Base-by-base conservation (phyloP, 192 early-diverging fungal genomes). In the Entomortierella lignicola region DNA sequence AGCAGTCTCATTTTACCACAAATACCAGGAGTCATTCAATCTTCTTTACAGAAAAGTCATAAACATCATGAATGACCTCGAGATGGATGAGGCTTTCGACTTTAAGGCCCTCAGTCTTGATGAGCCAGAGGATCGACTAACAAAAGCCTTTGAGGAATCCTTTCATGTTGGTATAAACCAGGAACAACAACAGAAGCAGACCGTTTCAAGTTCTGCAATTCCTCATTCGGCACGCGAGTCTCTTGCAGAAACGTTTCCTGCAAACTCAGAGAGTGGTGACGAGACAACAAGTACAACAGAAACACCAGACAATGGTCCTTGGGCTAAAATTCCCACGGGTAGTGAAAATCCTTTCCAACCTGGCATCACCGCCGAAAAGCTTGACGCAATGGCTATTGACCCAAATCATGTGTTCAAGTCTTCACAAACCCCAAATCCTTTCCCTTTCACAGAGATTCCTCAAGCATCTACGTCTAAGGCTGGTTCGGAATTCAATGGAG, bases 401-500 rank as follows among this genome's bases (percentile, higher is more conserved):
- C 75, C 75, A 13, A 65, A 70, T 39, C 75, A 79, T 41, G 51
- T 79, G 21, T 79, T 79, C 63, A 79, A 70, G 48, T 70, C 67
- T n/a, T 47, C 60, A n/a, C 56, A 67, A 20, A 65, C 61, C 2
- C 50, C 72, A 23, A 23, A 20, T 23, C 66, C 66, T 4, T 66
- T 55, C 39, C 66, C 74, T 6, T 69, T 69, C 29, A 44, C 60
- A 13, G 54, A 58, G 17, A 43, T 55, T 11, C 61, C 60, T 29
- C 15, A 31, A 17, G n/a, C 10, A 31, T 12, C 50, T 12, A 23
- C 52, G 8, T 54, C 59, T 4, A 51, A 37, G 25, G 27, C 12
- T 10, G 52, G 32, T 13, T 20, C 44, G 11, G 17, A 26, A 8
- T 17, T 27, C 2, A 47, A n/a, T 23, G 12, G 34, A 43, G 2